Base-by-base conservation (phyloP, 2,329 filamentous ascomycete species). In the Fusarium devonianum region DNA sequence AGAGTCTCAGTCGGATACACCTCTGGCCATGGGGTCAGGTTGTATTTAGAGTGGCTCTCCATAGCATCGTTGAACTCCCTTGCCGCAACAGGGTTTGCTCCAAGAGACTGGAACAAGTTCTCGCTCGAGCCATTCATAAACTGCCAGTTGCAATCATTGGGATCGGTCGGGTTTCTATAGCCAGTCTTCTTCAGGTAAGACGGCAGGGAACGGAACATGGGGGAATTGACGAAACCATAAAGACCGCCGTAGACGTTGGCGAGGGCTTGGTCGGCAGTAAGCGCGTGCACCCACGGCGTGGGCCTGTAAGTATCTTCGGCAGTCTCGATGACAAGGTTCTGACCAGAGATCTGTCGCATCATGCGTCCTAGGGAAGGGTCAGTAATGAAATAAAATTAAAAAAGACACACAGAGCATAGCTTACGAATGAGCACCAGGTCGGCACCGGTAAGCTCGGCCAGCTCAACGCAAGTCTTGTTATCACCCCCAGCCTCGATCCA, bases 1-100 rank as follows among this genome's bases (percentile, higher is more conserved):
- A 74, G 42, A 5, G 52, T 62, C 1, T 69, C 60, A 7, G 70
- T 71, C 2, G 67, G 68, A 33, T 69, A 71, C 1, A 73, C 52
- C 6, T 73, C 69, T 0, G 67, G 57, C 72, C 72, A 75, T 7
- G 70, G 53, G 4, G 67, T 70, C 19, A 72, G 62, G 41, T 72
- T 74, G 53, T 70, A 68, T 36, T 67, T 67, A 16, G 69, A 71
- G 41, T 73, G 70, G 43, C 70, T 71, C 44, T 71, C 65, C 71
- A 74, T 74, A 2, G 67, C 67, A 41, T 70, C 63, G 29, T 68
- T 68, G 49, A 74, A 73, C 30, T 69, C 61, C 4, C 60, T 47
- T 1, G 63, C 64, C n/a, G 69, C 63, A 4, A 43, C 37, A 3
- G 67, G 62, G 18, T 72, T 56, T 5, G 62, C 49, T 28, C 54